A percentile compares a stretch with the other conserved stretches of the same genome.
Conservation (phyloP, 2,329 filamentous ascomycete genomes). For the Fusarium tupiense region DNA sequence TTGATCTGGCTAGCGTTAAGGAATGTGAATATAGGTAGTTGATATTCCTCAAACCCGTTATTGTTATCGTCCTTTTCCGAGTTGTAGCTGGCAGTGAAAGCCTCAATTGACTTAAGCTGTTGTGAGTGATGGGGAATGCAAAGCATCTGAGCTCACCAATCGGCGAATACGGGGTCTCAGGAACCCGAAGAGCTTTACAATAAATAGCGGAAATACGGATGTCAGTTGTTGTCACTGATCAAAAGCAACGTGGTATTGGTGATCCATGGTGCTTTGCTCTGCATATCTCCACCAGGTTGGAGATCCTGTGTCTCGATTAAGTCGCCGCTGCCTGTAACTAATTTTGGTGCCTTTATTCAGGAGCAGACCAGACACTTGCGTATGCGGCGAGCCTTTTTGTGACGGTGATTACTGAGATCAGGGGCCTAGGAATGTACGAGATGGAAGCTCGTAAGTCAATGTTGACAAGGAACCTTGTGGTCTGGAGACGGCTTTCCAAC, state of each 20-base stretch:
- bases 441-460: neutral
- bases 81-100: neutral
- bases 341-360: neutral
- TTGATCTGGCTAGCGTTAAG: neutral
- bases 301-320: neutral
- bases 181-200: neutral
- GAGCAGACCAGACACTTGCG: neutral
- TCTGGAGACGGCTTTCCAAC: neutral
- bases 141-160: neutral
- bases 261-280: conserved; percentile 2
- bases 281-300: neutral
- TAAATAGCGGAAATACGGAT: neutral
- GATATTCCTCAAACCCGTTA: neutral
- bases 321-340: neutral
- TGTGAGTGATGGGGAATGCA: neutral
- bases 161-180: neutral
- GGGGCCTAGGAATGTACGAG: neutral
- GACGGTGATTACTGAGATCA: neutral
- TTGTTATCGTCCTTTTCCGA: neutral
- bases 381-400: neutral
- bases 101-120: neutral
- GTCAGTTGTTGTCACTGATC: neutral
- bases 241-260: neutral
- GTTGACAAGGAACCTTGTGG: neutral
- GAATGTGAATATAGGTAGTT: neutral